Base-by-base conservation (phyloP, 1,284 basidiomycete genomes). In the Melampsora medusae region DNA sequence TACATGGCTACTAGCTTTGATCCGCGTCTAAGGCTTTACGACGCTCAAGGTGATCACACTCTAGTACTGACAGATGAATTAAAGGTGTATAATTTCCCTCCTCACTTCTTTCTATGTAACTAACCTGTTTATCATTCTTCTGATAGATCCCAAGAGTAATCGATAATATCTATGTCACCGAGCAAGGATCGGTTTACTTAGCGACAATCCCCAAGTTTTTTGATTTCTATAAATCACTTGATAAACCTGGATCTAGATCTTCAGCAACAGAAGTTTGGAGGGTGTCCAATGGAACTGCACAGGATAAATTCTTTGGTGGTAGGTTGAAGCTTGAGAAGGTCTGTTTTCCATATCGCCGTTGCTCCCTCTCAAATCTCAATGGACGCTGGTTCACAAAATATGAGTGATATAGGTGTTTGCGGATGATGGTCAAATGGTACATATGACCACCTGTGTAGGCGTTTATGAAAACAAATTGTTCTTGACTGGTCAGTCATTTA, bases 141-240 rank as follows among this genome's bases (percentile, higher is more conserved):
- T 35, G n/a, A n/a, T 38, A 74, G 72, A n/a, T 74, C 10, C 72
- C 72, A 22, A 67, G 72, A 33, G 17, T 48, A 25, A 42, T 33
- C 10, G 72, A 74, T 59, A 74, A 74, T 66, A 74, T 74, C 48
- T 74, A 67, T 61, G 72, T 74, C 4, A 59, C 72, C 19, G 28
- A 25, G 19, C 38, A 22, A 67, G 72, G 72, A 1, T 67, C 72
- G 10, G 38, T 74, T 25, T 74, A 66, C 56, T n/a, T 74, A 6
- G 72, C 72, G 4, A 65, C 33, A 38, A 74, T 74, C 35, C 72
- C 72, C 12, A 66, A 62, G 31, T 25, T 74, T 0, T 48, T 35
- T 33, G 46, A n/a, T 19, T 74, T 74, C 50, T 49, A 17, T 25
- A 67, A 60, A 61, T 33, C 22, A 14, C 19, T 67, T 14, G 65